These are phyloP conservation scores for Colletotrichum navitas DNA, from an alignment of 2,329 filamentous ascomycete species.

Conservation along the genomic window DNA sequence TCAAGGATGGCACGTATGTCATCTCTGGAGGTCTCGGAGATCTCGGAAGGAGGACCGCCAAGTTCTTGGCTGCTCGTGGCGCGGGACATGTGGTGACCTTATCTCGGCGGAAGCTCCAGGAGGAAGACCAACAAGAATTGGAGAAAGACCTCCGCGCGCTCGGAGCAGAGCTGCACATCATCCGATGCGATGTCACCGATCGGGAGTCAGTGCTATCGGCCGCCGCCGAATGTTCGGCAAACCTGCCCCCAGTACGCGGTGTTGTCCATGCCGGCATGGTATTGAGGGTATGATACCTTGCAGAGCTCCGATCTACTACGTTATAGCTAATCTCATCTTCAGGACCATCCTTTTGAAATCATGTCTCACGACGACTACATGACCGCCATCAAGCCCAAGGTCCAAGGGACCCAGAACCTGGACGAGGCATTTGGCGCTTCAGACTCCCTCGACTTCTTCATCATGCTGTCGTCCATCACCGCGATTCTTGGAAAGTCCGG, in stretches of 20 bases:
- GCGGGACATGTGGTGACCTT: conserved; percentile 50
- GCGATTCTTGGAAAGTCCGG: conserved; percentile 21
- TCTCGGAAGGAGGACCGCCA: conserved; percentile 47
- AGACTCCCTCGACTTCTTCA: conserved; percentile 34
- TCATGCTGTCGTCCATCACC: conserved; percentile 34
- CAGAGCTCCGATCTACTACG: conserved; percentile 6
- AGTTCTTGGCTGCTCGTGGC: conserved; percentile 47
- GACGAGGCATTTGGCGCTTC: background rate
- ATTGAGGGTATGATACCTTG: conserved; percentile 43
- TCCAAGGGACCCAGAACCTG: conserved; percentile 23
- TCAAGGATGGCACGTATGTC: conserved; percentile 47
- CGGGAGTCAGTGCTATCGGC: conserved; percentile 27
- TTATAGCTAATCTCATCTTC: background rate
- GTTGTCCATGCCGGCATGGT: conserved; percentile 60
- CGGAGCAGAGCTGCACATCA: conserved; percentile 45
- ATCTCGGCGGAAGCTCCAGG: conserved; percentile 46
- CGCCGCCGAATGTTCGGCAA: conserved; percentile 18
- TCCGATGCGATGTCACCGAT: conserved; percentile 51
- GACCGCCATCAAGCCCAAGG: conserved; percentile 27
- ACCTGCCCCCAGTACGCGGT: conserved; percentile 53
- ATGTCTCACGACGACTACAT: conserved; percentile 17
- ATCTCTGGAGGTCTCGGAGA: conserved; percentile 52
- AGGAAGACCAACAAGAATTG: conserved; percentile 14
- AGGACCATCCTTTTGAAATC: conserved; percentile 28
- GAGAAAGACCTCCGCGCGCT: conserved; percentile 27